Evolutionary conservation across 768 basidiomycete genomes (phyloP).

Genomic region (Cystobasidium tubakii): DNA sequence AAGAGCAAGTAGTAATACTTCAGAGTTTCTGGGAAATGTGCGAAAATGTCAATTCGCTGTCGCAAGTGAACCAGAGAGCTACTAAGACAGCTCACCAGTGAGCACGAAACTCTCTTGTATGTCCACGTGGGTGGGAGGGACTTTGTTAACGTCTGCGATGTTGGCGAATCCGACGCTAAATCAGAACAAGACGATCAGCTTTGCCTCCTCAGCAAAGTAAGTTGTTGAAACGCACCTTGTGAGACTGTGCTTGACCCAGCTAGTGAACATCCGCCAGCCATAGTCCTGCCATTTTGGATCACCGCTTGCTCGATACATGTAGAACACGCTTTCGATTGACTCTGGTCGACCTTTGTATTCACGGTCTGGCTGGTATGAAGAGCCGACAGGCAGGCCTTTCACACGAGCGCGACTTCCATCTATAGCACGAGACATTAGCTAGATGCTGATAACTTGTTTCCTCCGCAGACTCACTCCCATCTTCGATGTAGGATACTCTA

Average conservation of each 20-base stretch:
- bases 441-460: background rate
- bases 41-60: background rate
- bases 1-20: constrained; percentile 51
- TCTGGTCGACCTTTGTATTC: constrained; percentile 51
- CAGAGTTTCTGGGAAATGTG: constrained; percentile 8
- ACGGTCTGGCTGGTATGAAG: constrained; percentile 43
- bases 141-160: constrained; percentile 48
- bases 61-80: constrained; percentile 33
- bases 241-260: constrained; percentile 45
- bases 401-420: background rate
- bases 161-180: constrained; percentile 48
- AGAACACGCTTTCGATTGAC: constrained; percentile 51
- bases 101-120: constrained; percentile 50
- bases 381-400: constrained; percentile 45
- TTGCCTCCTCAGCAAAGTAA: background rate
- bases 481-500: constrained; percentile 24
- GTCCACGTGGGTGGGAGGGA: constrained; percentile 35
- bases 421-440: background rate
- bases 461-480: background rate
- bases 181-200: constrained; percentile 38
- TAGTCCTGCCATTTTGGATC: constrained; percentile 53
- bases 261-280: constrained; percentile 53
- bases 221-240: background rate
- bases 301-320: constrained; percentile 51
- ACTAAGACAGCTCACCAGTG: constrained; percentile 46